Conservation (phyloP, 768 basidiomycete genomes). For the Boletus pseudopeckii region DNA sequence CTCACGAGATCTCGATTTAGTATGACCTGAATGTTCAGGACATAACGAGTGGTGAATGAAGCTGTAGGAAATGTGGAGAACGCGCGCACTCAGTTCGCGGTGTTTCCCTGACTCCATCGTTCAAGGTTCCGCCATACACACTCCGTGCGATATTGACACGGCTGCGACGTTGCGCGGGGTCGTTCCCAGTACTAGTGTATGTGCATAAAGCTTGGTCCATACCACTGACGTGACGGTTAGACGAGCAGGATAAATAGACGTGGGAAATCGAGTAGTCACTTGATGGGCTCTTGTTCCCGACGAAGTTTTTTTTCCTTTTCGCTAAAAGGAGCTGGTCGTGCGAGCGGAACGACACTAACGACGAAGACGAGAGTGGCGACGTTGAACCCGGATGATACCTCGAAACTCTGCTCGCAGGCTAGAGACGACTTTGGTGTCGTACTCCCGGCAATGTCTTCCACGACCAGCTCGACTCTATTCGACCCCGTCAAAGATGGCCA, state of each 20-base stretch:
- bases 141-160: background rate
- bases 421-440: slow-evolving; percentile 51
- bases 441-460: slow-evolving; percentile 61
- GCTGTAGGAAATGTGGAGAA: background rate
- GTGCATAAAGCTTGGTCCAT: background rate
- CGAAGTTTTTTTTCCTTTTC: background rate
- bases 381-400: slow-evolving; percentile 26
- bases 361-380: slow-evolving; percentile 8
- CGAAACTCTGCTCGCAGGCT: slow-evolving; percentile 25
- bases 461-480: slow-evolving; percentile 71
- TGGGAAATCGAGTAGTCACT: background rate
- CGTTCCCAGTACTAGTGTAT: background rate
- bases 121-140: background rate
- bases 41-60: background rate
- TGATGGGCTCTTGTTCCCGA: background rate
- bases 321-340: slow-evolving; percentile 8
- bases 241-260: background rate
- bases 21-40: background rate
- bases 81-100: background rate
- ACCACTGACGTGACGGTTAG: too few species aligned
- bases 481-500: slow-evolving; percentile 53
- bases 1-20: too few species aligned
- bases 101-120: background rate
- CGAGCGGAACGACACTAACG: slow-evolving; percentile 11
- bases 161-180: background rate